Conservation (phyloP, 2,329 filamentous ascomycete species). For the Metarhizium sp. region DNA sequence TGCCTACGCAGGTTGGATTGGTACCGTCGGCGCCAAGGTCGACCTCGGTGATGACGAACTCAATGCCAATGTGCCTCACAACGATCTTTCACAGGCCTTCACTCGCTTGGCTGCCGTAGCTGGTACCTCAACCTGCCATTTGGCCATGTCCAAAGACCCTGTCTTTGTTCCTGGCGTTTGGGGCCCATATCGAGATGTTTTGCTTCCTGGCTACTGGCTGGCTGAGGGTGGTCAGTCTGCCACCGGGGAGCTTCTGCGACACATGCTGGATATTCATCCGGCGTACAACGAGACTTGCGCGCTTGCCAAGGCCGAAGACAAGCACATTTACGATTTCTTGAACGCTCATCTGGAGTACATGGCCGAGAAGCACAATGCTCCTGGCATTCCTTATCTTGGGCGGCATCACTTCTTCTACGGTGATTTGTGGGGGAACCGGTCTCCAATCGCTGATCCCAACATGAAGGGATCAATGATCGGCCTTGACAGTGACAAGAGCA, state of each 20-base stretch:
- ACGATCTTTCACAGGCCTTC: conserved; percentile 88
- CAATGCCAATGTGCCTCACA: conserved; percentile 58
- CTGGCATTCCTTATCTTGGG: conserved; percentile 73
- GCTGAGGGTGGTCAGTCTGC: conserved; percentile 95
- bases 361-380: conserved; percentile 57
- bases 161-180: conserved; percentile 94
- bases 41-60: conserved; percentile 59
- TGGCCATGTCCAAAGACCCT: conserved; percentile 88
- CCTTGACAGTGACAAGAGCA: conserved; percentile 74
- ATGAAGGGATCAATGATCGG: conserved; percentile 91
- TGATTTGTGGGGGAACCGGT: conserved; percentile 93
- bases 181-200: conserved; percentile 92
- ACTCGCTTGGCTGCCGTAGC: conserved; percentile 88
- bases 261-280: conserved; percentile 91
- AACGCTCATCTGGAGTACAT: conserved; percentile 79
- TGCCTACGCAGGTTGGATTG: conserved; percentile 97
- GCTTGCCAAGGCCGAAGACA: conserved; percentile 70
- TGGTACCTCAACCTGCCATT: conserved; percentile 92
- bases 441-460: conserved; percentile 80
- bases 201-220: conserved; percentile 91
- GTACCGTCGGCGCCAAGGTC: conserved; percentile 95
- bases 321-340: conserved; percentile 91
- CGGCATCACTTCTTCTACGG: conserved; percentile 99
- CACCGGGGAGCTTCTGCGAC: conserved; percentile 87
- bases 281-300: conserved; percentile 74